Evolutionary conservation across 2,329 filamentous ascomycete species (phyloP).

Genomic region (Rhynchosporium secalis): DNA sequence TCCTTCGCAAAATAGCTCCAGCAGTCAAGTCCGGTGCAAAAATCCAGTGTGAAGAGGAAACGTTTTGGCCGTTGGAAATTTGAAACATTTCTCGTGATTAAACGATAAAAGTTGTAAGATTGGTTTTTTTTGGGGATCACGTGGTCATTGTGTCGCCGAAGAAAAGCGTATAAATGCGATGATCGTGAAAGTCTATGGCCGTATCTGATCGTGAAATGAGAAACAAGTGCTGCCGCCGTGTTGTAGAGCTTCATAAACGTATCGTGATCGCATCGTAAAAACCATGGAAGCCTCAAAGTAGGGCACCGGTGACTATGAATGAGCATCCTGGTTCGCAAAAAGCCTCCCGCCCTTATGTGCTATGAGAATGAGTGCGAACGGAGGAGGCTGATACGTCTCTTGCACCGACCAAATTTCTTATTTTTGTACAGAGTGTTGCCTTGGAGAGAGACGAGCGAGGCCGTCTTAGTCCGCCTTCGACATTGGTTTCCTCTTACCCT

Average conservation of each 20-base stretch:
- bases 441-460: slow-evolving; percentile 15
- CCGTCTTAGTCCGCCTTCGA: slow-evolving; percentile 12
- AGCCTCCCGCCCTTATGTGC: slow-evolving; percentile 18
- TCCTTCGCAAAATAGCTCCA: slow-evolving; percentile 7
- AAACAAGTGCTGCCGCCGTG: not conserved
- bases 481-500: slow-evolving; percentile 9
- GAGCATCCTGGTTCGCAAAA: slow-evolving; percentile 1
- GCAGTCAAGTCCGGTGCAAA: not conserved
- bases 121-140: not conserved
- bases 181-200: slow-evolving; percentile 1
- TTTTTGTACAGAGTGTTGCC: slow-evolving; percentile 22
- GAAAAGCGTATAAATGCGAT: slow-evolving; percentile 1
- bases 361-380: slow-evolving; percentile 4
- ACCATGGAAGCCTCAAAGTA: not conserved
- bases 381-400: not conserved
- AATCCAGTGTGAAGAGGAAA: slow-evolving; percentile 1
- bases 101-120: slow-evolving; percentile 2
- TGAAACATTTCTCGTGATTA: not conserved
- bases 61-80: not conserved
- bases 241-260: slow-evolving; percentile 6
- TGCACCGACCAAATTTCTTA: slow-evolving; percentile 5
- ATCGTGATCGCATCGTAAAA: slow-evolving; percentile 9
- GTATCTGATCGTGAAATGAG: not conserved
- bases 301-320: slow-evolving; percentile 3
- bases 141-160: not conserved